Evolutionary conservation across 108 stramenopile genomes (phyloP).

Genomic region (Bacterosira constricta): DNA sequence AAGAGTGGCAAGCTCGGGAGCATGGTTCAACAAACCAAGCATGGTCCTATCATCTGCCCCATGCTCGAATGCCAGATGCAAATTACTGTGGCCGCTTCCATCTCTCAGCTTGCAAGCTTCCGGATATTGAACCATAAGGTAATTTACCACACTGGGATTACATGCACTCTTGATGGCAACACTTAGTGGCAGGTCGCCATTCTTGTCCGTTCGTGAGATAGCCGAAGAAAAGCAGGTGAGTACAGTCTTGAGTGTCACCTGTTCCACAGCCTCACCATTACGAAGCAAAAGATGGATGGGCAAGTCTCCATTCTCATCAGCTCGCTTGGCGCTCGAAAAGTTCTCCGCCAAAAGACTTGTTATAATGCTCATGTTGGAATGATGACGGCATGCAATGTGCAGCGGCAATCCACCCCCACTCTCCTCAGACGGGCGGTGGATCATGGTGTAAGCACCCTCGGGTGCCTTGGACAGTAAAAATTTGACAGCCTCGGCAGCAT

Average conservation of each 20-base stretch:
- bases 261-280: constrained; percentile 82
- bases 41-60: constrained; percentile 80
- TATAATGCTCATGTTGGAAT: constrained; percentile 80
- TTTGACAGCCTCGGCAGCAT: constrained; percentile 79
- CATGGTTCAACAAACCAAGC: constrained; percentile 78
- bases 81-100: constrained; percentile 69
- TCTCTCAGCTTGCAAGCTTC: constrained; percentile 65
- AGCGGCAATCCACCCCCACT: constrained; percentile 80
- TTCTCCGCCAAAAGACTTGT: constrained; percentile 81
- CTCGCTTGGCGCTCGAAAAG: constrained; percentile 77
- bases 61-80: constrained; percentile 73
- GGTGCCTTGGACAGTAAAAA: constrained; percentile 74
- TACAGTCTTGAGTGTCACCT: constrained; percentile 80
- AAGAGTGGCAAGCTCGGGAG: constrained; percentile 72
- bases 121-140: constrained; percentile 74
- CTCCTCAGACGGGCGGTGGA: constrained; percentile 65
- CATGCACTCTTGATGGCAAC: constrained; percentile 76
- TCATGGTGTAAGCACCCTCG: constrained; percentile 85
- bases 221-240: constrained; percentile 77
- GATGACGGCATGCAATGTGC: constrained; percentile 79
- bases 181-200: constrained; percentile 71
- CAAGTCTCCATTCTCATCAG: constrained; percentile 82
- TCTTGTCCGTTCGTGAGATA: constrained; percentile 79
- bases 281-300: constrained; percentile 73
- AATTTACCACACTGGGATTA: constrained; percentile 61